A percentile compares a stretch with the other conserved stretches of the same genome.
phyloP scores from a whole-genome alignment of 2,329 filamentous ascomycete genomes.

The Fusarium tjaetaba region DNA sequence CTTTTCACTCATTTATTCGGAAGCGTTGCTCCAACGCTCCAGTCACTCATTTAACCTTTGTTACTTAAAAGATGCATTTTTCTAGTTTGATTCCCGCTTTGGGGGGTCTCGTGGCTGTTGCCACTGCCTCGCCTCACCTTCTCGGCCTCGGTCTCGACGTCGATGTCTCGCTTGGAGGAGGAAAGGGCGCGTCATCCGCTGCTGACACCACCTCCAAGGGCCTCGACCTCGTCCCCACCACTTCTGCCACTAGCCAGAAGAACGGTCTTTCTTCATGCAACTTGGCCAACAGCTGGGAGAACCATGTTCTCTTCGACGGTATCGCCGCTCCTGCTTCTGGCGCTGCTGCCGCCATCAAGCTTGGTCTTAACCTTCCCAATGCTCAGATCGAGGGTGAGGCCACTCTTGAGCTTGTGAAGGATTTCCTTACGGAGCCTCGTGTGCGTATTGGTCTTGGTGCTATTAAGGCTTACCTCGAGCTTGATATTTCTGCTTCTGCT shows the following conservation, averaged over 20 bases:
- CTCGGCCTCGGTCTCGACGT: constrained; percentile 5
- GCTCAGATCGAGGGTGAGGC: constrained; percentile 60
- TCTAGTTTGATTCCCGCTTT: constrained; percentile 27
- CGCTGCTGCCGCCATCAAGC: constrained; percentile 27
- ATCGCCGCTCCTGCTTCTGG: constrained; percentile 32
- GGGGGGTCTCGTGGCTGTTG: constrained; percentile 32
- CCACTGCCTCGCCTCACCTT: constrained; percentile 33
- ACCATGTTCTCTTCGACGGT: constrained; percentile 29
- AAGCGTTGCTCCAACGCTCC: constrained; percentile 18
- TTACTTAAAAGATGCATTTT: constrained; percentile 22
- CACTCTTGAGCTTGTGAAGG: constrained; percentile 54
- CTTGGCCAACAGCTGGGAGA: constrained; percentile 26
- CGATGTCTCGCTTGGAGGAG: not conserved
- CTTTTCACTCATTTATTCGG: constrained; percentile 16
- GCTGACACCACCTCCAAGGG: not conserved
- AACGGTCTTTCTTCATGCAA: not conserved
- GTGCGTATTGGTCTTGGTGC: constrained; percentile 59
- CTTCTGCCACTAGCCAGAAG: not conserved
- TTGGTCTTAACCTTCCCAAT: constrained; percentile 39
- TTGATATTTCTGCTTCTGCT: constrained; percentile 57
- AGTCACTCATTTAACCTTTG: constrained; percentile 36
- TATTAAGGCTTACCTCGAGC: constrained; percentile 62
- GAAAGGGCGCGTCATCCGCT: not conserved
- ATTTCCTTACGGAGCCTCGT: constrained; percentile 52
- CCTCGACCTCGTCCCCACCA: not conserved